Evolutionary conservation across 148 eudicot genomes (phyloP), one percentile per base, ranked within the genome.

Genomic region (Chenopodium album): DNA sequence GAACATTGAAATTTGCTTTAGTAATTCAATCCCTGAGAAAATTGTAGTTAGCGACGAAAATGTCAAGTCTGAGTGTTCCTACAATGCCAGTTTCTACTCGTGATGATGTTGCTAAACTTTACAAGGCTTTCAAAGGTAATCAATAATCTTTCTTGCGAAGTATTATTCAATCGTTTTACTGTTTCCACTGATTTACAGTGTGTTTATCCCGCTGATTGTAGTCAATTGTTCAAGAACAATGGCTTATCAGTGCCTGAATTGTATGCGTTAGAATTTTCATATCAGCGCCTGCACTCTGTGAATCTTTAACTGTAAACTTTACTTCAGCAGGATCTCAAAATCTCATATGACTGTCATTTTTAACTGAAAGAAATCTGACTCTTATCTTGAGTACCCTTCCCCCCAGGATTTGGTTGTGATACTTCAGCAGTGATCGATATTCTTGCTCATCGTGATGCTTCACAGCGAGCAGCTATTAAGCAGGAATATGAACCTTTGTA

Each of bases 331-430:
- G n/a, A 32, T 60, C 31, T 11, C 50, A 77, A 4, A 0, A 32
- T 60, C 31, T 11, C 50, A 77, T 7, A 0, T 1, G 11, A 16
- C 69, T 28, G 16, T 66, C 54, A 50, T 34, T 14, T n/a, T 7
- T 12, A 14, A 46, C 22, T 14, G 37, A 37, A 9, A 31, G 5
- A 4, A 31, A 1, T 69, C 31, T 14, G 1, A 46, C 17, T 76
- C 80, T 22, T 32, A 52, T 50, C 8, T 73, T 65, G 31, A 19
- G 19, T 26, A n/a, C 44, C 44, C 63, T 28, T 34, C 29, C 59
- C 64, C 16, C 22, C 70, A 94, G 98, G 95, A 26, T 89, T 92
- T 82, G 95, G 94, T 62, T 92, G 98, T 84, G 97, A 94, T 80
- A 87, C 92, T 60, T 48, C 87, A 69, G 72, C 89, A 6, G 92